These are phyloP conservation scores for Hemileccinum rubropunctum DNA, from an alignment of 768 basidiomycete genomes.

Conservation along the genomic window DNA sequence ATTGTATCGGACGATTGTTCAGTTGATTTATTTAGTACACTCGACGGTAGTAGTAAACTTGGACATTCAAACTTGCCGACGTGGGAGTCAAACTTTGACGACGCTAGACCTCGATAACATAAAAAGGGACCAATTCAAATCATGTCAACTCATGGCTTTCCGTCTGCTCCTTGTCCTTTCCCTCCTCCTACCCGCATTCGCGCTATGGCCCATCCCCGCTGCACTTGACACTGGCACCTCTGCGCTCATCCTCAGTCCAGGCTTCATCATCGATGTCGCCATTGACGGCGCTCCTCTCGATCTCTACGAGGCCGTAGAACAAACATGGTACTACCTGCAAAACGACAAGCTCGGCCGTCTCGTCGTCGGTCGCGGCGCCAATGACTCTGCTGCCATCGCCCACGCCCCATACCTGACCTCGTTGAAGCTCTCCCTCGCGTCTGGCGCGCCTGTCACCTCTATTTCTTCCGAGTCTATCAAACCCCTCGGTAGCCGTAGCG, in stretches of 20 bases:
- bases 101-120: no score
- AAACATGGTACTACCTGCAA: conserved; percentile 29
- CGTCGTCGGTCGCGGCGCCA: conserved; percentile 38
- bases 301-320: conserved; percentile 32
- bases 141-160: background rate
- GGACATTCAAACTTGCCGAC: no score
- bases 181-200: conserved; percentile 10
- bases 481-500: conserved; percentile 37
- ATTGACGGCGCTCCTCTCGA: conserved; percentile 30
- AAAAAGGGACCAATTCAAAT: no score
- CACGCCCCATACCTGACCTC: conserved; percentile 24
- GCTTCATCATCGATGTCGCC: conserved; percentile 29
- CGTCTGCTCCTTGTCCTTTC: conserved; percentile 3
- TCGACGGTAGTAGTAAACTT: no score
- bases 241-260: conserved; percentile 22
- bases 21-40: conserved; percentile 13
- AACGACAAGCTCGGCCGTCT: conserved; percentile 40
- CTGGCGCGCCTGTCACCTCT: conserved; percentile 14
- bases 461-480: conserved; percentile 38
- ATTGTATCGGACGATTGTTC: conserved; percentile 45
- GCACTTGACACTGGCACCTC: conserved; percentile 24
- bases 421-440: conserved; percentile 27
- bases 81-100: no score
- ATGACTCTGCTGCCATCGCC: conserved; percentile 27
- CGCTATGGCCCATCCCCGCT: conserved; percentile 35